Evolutionary conservation across 306 rosid species (phyloP), one percentile per base, ranked within the genome.

Genomic region (Lagenaria siceraria): DNA sequence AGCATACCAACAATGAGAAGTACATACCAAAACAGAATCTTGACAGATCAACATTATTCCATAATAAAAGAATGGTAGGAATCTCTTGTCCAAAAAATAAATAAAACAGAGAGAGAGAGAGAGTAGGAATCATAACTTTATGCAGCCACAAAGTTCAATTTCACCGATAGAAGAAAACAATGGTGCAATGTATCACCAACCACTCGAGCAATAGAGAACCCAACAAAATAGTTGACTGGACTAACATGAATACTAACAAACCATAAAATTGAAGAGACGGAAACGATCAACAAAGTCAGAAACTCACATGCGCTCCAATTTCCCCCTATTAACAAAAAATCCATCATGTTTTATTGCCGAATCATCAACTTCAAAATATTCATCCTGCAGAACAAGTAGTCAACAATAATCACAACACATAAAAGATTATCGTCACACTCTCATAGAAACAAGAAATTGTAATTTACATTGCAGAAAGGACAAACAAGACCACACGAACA

Each of bases 341-440:
- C 99, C 99, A 43, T 86, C 93, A 84, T 95, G 99, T 82, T 90
- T 95, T 84, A 92, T 90, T 68, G 92, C 88, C 42, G 97, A 92
- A 83, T 92, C 84, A 82, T 95, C 99, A 83, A 95, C 99, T 85
- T 95, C 89, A 79, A 95, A 95, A 82, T 95, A 95, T 72, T 95
- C 99, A 84, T 95, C 99, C 97, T 95, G 97, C 93, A 85, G 40
- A 82, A 78, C 60, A 78, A 58, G 79, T 62, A 70, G 43, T 51
- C 43, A 27, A 64, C 73, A 40, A 49, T 22, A 24, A 80, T 77
- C 65, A 82, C 49, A 61, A 64, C 61, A 24, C 18, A 79, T 10
- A 56, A 66, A 58, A 60, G 56, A 43, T 43, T 78, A 83, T 21
- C 29, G 24, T 66, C 31, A 56, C 78, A 25, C 61, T 29, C 56